A percentile compares a stretch with the other conserved stretches of the same genome.
These are phyloP conservation scores for Epichloe festucae DNA, from an alignment of 2,329 filamentous ascomycete species.

Conservation along the genomic window DNA sequence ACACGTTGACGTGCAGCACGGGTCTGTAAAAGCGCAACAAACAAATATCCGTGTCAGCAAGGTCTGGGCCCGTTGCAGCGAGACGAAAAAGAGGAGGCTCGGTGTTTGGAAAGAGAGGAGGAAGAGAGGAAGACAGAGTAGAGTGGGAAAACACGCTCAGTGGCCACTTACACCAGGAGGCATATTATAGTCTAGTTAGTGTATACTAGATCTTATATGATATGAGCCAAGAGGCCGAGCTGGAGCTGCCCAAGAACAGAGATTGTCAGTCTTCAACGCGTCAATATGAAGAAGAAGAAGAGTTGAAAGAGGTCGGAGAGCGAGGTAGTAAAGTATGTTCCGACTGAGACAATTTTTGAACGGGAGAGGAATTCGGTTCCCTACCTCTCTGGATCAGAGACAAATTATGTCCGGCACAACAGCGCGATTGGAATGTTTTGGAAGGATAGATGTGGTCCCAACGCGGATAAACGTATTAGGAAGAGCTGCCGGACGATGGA, in stretches of 20 bases:
- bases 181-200: slow-evolving; percentile 19
- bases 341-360: slow-evolving; percentile 19
- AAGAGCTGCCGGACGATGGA: slow-evolving; percentile 12
- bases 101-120: background rate
- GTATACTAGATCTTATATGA: slow-evolving; percentile 9
- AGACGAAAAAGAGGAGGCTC: background rate
- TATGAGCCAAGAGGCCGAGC: slow-evolving; percentile 8
- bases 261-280: slow-evolving; percentile 10
- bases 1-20: slow-evolving; percentile 61
- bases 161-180: slow-evolving; percentile 20
- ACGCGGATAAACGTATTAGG: slow-evolving; percentile 18
- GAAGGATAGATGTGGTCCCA: slow-evolving; percentile 14
- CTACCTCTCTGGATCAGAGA: slow-evolving; percentile 23
- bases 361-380: slow-evolving; percentile 16
- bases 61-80: slow-evolving; percentile 11
- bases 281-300: slow-evolving; percentile 5
- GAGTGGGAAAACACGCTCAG: background rate
- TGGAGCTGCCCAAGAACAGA: slow-evolving; percentile 4
- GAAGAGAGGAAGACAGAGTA: background rate
- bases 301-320: slow-evolving; percentile 3
- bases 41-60: slow-evolving; percentile 7
- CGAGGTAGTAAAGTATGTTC: slow-evolving; percentile 8
- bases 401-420: slow-evolving; percentile 19
- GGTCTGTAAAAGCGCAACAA: slow-evolving; percentile 30
- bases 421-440: slow-evolving; percentile 25